Conservation (phyloP, 2,329 filamentous ascomycete genomes). For the Claviceps fusiformis region DNA sequence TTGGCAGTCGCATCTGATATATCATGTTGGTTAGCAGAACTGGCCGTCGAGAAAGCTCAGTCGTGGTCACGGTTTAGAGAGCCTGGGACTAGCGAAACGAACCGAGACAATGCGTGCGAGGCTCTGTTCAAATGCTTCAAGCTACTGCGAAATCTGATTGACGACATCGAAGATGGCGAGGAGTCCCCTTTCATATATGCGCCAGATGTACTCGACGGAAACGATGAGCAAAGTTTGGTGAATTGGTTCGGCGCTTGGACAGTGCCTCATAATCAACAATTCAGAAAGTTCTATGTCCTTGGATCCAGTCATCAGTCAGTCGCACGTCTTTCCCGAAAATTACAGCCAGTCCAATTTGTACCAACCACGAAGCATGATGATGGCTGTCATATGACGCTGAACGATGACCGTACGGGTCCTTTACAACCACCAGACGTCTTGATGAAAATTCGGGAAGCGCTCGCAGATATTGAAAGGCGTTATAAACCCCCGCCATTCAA, state of each 20-base stretch:
- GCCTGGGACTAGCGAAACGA: not conserved
- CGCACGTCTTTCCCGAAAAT: slow-evolving; percentile 12
- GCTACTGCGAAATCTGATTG: slow-evolving; percentile 10
- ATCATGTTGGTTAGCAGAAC: slow-evolving; percentile 16
- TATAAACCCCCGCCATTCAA: slow-evolving; percentile 3
- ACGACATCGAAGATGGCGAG: slow-evolving; percentile 6
- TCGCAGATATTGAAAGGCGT: not conserved
- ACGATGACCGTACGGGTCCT: not conserved
- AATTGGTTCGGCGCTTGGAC: slow-evolving; percentile 52
- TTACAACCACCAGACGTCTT: not conserved
- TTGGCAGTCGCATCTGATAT: slow-evolving; percentile 19
- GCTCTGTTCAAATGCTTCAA: slow-evolving; percentile 12
- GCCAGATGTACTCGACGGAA: slow-evolving; percentile 34
- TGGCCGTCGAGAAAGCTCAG: slow-evolving; percentile 12
- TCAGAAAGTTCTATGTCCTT: slow-evolving; percentile 41
- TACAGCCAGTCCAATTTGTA: slow-evolving; percentile 5
- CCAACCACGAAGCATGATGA: not conserved
- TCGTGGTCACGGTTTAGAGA: not conserved
- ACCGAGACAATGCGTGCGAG: slow-evolving; percentile 7
- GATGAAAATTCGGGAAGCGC: not conserved
- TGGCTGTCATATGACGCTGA: not conserved
- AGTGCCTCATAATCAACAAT: slow-evolving; percentile 31
- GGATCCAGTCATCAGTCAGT: slow-evolving; percentile 25
- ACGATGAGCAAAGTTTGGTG: slow-evolving; percentile 48
- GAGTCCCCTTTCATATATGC: slow-evolving; percentile 29